These are phyloP conservation scores for Ceratonia siliqua DNA, from an alignment of 306 rosid genomes.

Conservation along the genomic window DNA sequence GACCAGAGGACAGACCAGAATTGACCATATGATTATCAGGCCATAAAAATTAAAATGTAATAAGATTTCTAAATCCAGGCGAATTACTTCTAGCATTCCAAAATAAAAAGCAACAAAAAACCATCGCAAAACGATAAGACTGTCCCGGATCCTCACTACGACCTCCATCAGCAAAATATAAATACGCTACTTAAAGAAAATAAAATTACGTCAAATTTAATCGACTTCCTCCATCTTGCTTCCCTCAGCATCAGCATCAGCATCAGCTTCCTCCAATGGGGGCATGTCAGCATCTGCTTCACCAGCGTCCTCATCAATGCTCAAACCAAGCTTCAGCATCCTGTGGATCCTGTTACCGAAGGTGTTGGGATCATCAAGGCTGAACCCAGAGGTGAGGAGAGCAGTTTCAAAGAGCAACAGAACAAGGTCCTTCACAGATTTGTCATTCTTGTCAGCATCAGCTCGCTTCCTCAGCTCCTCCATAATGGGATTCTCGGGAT, in stretches of 20 bases:
- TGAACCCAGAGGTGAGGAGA: conserved; percentile 89
- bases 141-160: not conserved
- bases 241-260: conserved; percentile 63
- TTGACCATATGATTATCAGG: no score
- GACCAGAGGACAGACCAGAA: no score
- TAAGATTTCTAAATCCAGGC: not conserved
- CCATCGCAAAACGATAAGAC: not conserved
- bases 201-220: conserved; percentile 29
- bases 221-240: conserved; percentile 99
- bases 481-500: conserved; percentile 93
- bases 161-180: not conserved
- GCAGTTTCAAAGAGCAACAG: conserved; percentile 89
- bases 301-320: conserved; percentile 80
- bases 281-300: conserved; percentile 89
- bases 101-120: not conserved
- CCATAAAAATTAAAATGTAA: no score
- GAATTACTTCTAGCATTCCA: not conserved
- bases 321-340: conserved; percentile 88
- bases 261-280: conserved; percentile 73
- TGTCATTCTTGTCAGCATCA: conserved; percentile 86
- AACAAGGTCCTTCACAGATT: conserved; percentile 91
- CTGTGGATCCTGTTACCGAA: conserved; percentile 96
- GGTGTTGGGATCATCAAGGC: conserved; percentile 96
- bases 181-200: not conserved
- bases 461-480: conserved; percentile 91